Percentiles rank a stretch among this genome's conserved stretches.
phyloP scores from a whole-genome alignment of 2,329 filamentous ascomycete species.

The Aureobasidium pullulans region DNA sequence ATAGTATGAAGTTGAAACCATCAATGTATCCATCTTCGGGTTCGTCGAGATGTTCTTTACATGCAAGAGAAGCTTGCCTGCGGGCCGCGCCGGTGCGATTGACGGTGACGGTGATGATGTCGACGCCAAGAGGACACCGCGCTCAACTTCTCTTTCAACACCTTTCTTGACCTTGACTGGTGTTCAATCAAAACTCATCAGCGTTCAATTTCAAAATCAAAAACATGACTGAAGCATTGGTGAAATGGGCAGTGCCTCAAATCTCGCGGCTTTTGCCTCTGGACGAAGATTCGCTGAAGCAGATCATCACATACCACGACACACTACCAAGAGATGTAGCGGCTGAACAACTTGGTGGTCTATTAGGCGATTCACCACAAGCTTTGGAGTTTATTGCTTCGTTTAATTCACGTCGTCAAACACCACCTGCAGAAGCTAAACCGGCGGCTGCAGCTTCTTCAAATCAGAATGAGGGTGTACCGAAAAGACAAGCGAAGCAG shows the following conservation, averaged over 20 bases:
- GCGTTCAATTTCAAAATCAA: background rate
- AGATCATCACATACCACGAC: slow-evolving; percentile 74
- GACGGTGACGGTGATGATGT: background rate
- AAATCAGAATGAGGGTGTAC: slow-evolving; percentile 17
- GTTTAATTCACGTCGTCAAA: slow-evolving; percentile 60
- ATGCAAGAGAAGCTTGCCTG: background rate
- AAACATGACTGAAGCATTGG: slow-evolving; percentile 21
- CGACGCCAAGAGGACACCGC: slow-evolving; percentile 9
- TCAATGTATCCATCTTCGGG: no score
- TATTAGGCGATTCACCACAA: slow-evolving; percentile 79
- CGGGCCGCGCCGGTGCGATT: background rate
- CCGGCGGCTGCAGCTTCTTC: slow-evolving; percentile 19
- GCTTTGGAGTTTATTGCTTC: slow-evolving; percentile 63
- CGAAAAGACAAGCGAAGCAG: slow-evolving; percentile 20
- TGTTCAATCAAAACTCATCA: background rate
- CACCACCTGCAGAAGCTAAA: slow-evolving; percentile 23
- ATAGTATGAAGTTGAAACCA: no score
- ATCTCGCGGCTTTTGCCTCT: slow-evolving; percentile 75
- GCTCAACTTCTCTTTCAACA: slow-evolving; percentile 7
- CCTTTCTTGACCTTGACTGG: background rate
- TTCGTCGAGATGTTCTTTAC: background rate
- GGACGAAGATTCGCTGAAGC: slow-evolving; percentile 74
- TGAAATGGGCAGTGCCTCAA: slow-evolving; percentile 57
- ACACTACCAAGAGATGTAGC: slow-evolving; percentile 70
- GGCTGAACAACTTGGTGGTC: slow-evolving; percentile 75